phyloP scores from a whole-genome alignment of 352 stramenopile genomes.

The Phytophthora vignae region DNA sequence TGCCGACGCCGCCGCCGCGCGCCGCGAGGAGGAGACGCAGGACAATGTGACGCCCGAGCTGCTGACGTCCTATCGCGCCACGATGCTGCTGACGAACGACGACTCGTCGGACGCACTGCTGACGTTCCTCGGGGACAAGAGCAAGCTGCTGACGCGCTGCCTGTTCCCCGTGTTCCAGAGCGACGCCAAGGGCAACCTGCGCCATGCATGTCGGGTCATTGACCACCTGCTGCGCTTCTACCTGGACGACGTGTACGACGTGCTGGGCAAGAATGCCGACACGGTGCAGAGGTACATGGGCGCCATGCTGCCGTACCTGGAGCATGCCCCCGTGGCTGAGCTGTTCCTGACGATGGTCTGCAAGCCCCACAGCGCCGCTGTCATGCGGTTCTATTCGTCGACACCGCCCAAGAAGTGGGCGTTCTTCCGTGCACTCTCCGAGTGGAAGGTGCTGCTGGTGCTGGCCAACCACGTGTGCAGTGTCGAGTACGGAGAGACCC shows the following conservation, averaged over 20 bases:
- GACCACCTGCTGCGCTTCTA: conserved; percentile 88
- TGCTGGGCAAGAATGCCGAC: conserved; percentile 65
- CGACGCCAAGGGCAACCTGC: conserved; percentile 78
- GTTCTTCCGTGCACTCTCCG: conserved; percentile 86
- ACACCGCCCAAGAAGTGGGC: conserved; percentile 88
- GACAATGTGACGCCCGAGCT: conserved; percentile 69
- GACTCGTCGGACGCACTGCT: conserved; percentile 82
- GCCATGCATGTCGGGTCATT: conserved; percentile 89
- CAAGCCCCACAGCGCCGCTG: conserved; percentile 79
- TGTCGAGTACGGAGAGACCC: conserved; percentile 61
- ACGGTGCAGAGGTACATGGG: conserved; percentile 86
- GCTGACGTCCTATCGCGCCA: conserved; percentile 83
- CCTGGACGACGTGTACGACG: conserved; percentile 90
- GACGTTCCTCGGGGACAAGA: conserved; percentile 85
- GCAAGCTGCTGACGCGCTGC: conserved; percentile 75
- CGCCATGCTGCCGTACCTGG: conserved; percentile 84
- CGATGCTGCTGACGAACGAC: conserved; percentile 91
- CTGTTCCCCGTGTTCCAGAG: conserved; percentile 85
- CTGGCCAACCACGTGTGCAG: conserved; percentile 84
- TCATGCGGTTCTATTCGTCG: conserved; percentile 73
- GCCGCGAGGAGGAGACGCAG: conserved; percentile 39
- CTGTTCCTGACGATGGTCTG: conserved; percentile 89
- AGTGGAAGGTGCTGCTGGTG: conserved; percentile 91
- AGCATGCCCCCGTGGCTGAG: conserved; percentile 86
- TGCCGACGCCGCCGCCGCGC: conserved; percentile 7